Percentiles rank a stretch among this genome's conserved stretches.
Conservation (phyloP, 768 basidiomycete species). For the Trametes coccinea region DNA sequence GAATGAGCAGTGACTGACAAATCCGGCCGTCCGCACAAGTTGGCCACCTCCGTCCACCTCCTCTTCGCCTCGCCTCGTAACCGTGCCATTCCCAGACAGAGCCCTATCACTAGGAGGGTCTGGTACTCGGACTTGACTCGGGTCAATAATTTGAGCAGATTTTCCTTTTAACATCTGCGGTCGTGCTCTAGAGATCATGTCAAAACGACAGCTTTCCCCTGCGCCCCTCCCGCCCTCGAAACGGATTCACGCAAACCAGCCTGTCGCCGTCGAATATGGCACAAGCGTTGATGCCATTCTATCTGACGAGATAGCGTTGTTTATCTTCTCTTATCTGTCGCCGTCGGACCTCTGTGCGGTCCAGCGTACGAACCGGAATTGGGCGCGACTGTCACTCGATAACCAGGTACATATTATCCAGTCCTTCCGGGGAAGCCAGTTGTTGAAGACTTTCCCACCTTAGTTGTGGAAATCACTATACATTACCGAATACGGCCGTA, state of each 20-base stretch:
- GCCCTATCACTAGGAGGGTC: too few species aligned
- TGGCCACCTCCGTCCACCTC: too few species aligned
- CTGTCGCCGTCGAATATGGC: slow-evolving; percentile 13
- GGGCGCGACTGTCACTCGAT: slow-evolving; percentile 66
- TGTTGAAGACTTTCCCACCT: slow-evolving; percentile 19
- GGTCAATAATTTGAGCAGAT: too few species aligned
- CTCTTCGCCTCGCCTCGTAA: too few species aligned
- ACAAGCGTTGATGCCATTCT: slow-evolving; percentile 52
- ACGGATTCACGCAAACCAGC: slow-evolving; percentile 43
- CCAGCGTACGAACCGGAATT: slow-evolving; percentile 63
- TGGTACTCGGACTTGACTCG: too few species aligned
- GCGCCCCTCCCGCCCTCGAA: slow-evolving; percentile 57
- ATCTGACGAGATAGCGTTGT: slow-evolving; percentile 75
- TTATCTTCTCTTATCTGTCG: slow-evolving; percentile 70
- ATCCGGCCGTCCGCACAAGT: too few species aligned
- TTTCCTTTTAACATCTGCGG: too few species aligned
- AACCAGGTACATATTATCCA: slow-evolving; percentile 50
- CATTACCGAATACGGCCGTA: slow-evolving; percentile 61
- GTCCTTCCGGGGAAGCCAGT: background rate
- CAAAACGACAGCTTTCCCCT: slow-evolving; percentile 33
- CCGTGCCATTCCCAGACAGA: too few species aligned
- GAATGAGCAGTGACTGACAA: too few species aligned
- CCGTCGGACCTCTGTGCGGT: slow-evolving; percentile 66
- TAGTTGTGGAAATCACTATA: slow-evolving; percentile 74
- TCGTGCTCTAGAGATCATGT: slow-evolving; percentile 13